Conservation (phyloP, 139 green algal species). For the Nannochloris sp. region DNA sequence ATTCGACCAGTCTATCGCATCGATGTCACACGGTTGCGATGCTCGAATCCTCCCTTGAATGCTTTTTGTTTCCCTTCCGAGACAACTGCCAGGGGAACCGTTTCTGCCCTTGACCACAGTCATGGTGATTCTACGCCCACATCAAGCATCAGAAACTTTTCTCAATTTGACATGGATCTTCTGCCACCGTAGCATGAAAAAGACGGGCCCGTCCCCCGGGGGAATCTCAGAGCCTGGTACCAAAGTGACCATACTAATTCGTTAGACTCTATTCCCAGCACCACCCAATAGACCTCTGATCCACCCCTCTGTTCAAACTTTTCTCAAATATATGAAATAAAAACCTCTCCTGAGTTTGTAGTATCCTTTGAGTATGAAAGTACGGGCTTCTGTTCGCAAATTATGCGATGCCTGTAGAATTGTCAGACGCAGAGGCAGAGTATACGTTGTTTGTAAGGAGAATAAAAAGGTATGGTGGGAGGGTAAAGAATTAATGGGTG, state of each 20-base stretch:
- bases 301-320: neutral
- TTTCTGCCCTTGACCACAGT: too few relatives aligned
- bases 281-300: too few relatives aligned
- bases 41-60: neutral
- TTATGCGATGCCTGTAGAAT: slow-evolving; percentile 54
- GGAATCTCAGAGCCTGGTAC: too few relatives aligned
- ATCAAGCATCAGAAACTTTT: too few relatives aligned
- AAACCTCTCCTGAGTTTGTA: neutral
- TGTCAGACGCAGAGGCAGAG: slow-evolving; percentile 37
- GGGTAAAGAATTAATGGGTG: neutral
- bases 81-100: neutral
- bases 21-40: neutral
- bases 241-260: too few relatives aligned
- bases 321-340: neutral
- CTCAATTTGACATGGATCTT: too few relatives aligned
- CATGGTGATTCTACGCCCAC: too few relatives aligned
- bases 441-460: slow-evolving; percentile 54
- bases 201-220: too few relatives aligned
- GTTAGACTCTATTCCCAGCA: too few relatives aligned
- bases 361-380: slow-evolving; percentile 38
- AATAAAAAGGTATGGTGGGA: slow-evolving; percentile 35
- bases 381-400: slow-evolving; percentile 39
- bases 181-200: too few relatives aligned
- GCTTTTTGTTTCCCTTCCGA: neutral
- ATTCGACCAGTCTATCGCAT: neutral